These are phyloP conservation scores for Aspergillus clavatus DNA, from an alignment of 2,329 filamentous ascomycete species.

Conservation along the genomic window DNA sequence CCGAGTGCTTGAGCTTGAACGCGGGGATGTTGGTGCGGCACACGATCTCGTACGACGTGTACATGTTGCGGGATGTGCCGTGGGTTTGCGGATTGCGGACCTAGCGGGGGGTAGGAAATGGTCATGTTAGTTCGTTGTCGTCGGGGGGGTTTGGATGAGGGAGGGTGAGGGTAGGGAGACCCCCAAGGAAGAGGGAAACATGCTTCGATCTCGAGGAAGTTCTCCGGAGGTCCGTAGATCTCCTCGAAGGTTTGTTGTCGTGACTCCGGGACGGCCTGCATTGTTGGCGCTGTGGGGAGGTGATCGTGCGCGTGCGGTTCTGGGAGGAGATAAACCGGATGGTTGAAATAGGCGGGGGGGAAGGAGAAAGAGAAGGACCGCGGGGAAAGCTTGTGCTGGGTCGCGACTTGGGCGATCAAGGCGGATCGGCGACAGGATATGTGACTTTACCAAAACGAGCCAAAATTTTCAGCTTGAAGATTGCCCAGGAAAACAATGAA, in stretches of 20 bases:
- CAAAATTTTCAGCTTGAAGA: too few species aligned
- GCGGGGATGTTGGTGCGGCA: constrained; percentile 98
- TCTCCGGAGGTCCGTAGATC: constrained; percentile 97
- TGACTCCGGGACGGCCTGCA: constrained; percentile 62
- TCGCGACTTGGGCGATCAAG: too few species aligned
- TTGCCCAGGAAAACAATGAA: too few species aligned
- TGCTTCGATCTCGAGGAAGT: constrained; percentile 98
- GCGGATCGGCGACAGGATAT: too few species aligned
- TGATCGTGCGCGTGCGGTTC: neutral
- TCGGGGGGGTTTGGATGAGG: neutral
- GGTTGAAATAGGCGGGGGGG: neutral
- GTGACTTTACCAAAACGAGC: too few species aligned
- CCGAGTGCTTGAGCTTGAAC: constrained; percentile 88
- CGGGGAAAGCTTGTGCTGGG: constrained; percentile 10
- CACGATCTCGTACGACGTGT: constrained; percentile 97
- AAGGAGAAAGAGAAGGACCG: too few species aligned
- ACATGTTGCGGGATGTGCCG: constrained; percentile 92
- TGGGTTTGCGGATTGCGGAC: constrained; percentile 91
- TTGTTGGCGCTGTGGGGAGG: constrained; percentile 28
- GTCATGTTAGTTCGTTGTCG: constrained; percentile 2
- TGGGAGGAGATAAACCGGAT: neutral
- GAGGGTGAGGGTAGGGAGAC: constrained; percentile 2
- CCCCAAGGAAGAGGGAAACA: constrained; percentile 20
- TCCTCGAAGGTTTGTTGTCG: constrained; percentile 96
- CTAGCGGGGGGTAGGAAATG: constrained; percentile 42